Base-by-base conservation (phyloP, 176 grass and related monocot genomes). In the Tuctoria greenei region DNA sequence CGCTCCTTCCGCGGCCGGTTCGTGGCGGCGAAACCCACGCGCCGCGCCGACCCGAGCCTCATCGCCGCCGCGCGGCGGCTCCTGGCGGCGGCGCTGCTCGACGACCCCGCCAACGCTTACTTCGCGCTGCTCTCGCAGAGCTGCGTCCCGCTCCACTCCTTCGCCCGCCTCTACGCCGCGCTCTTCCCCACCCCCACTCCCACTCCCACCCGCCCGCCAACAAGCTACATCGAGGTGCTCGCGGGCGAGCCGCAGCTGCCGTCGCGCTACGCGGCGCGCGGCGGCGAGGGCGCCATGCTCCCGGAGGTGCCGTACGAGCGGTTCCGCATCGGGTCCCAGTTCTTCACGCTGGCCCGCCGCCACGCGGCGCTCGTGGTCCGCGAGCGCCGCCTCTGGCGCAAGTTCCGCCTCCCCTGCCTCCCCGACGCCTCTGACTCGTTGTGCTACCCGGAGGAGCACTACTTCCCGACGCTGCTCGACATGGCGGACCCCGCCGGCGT, bases 361-460 rank as follows among this genome's bases (percentile, higher is more conserved):
- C 95, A 99, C 75, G 91, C 95, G 28, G 73, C 80, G 61, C 86
- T 92, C 10, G 91, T 92, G 15, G 86, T 98, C 35, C 67, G 82
- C 5, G 95, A 98, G 58, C 83, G 86, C 51, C 86, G 79, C 7
- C 95, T 98, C 6, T 98, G 95, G 95, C 42, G 60, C 54, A 98
- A 94, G 85, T 98, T 98, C 74, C 58, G 84, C 10, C 13, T 28
- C 25, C 95, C 95, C 0, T 98, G 95, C 76, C 40, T 92, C 13
- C 73, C 77, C 2, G 78, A 82, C 23, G 66, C 69, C 78, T 47
- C 24, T 51, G 27, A 17, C 64, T 18, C 83, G 41, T 62, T 35
- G 4, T 98, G 95, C 82, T 98, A 92, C 82, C 95, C 95, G 42
- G 95, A 98, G 87, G 95, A 98, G 88, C 82, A 98, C 75, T 98